Percentiles rank a stretch among this genome's conserved stretches.
phyloP scores from a whole-genome alignment of 2,329 filamentous ascomycete species.

The Sarocladiaceae sp. region DNA sequence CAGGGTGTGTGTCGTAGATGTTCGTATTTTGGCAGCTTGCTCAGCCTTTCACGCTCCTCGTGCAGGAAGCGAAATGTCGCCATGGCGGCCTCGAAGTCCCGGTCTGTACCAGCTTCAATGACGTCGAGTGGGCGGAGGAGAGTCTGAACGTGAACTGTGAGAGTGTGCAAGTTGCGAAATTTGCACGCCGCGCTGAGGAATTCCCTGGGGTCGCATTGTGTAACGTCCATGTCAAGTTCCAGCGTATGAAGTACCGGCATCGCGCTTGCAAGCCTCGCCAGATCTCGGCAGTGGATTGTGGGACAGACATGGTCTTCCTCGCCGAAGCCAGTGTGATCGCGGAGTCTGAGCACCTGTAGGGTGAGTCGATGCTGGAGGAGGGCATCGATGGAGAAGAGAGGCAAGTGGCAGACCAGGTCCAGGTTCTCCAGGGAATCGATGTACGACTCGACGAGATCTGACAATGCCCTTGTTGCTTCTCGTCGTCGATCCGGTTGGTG shows the following conservation, averaged over 20 bases:
- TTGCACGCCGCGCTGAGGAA: conserved; percentile 35
- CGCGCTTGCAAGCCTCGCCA: conserved; percentile 26
- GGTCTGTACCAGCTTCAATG: conserved; percentile 21
- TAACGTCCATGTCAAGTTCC: conserved; percentile 44
- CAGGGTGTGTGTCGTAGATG: conserved; percentile 20
- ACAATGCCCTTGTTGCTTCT: conserved; percentile 35
- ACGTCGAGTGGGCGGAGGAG: conserved; percentile 25
- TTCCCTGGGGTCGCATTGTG: conserved; percentile 25
- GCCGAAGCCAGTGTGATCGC: conserved; percentile 41
- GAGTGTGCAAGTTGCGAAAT: conserved; percentile 34
- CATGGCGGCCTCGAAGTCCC: conserved; percentile 32
- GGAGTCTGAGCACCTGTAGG: conserved; percentile 34
- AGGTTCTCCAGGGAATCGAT: conserved; percentile 33
- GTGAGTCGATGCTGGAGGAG: conserved; percentile 33
- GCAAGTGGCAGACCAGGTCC: conserved; percentile 36
- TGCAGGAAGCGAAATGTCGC: conserved; percentile 21
- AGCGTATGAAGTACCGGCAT: conserved; percentile 32
- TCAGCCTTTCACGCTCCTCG: neutral
- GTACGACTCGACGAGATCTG: conserved; percentile 31
- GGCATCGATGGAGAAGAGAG: conserved; percentile 34
- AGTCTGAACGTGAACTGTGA: conserved; percentile 43
- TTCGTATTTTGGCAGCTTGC: neutral
- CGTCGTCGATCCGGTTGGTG: conserved; percentile 31
- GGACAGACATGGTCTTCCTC: conserved; percentile 39
- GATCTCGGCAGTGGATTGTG: conserved; percentile 30